A percentile compares a stretch with the other conserved stretches of the same genome.
These are phyloP conservation scores for Sambucus nigra DNA, from an alignment of 129 eudicot genomes.

Conservation along the genomic window DNA sequence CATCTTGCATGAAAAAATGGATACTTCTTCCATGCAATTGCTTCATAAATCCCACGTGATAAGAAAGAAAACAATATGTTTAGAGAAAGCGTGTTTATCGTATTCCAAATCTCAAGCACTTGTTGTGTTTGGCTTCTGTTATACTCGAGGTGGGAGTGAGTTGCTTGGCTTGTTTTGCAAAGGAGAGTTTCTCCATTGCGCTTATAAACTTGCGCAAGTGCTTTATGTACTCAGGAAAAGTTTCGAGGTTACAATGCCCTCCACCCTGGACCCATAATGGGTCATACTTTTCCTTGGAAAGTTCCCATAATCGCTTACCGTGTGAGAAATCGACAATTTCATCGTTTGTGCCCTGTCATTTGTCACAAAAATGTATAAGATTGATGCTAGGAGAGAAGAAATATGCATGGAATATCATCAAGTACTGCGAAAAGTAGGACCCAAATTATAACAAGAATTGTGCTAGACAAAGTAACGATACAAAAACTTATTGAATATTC, in stretches of 20 bases:
- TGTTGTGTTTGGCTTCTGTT: slow-evolving; percentile 58
- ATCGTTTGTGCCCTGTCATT: slow-evolving; percentile 70
- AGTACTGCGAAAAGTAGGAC: too few relatives aligned
- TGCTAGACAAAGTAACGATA: too few relatives aligned
- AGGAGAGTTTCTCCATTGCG: slow-evolving; percentile 81
- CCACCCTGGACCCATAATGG: slow-evolving; percentile 97
- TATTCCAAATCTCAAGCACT: slow-evolving; percentile 62
- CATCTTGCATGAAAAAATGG: not conserved
- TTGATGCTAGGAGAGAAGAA: too few relatives aligned
- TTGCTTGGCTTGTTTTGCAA: slow-evolving; percentile 39
- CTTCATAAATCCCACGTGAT: slow-evolving; percentile 1
- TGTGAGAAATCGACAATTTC: slow-evolving; percentile 84
- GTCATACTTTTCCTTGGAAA: slow-evolving; percentile 79
- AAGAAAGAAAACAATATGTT: not conserved
- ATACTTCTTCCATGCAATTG: not conserved
- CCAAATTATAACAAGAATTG: too few relatives aligned
- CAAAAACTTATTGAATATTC: too few relatives aligned
- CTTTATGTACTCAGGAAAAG: slow-evolving; percentile 79
- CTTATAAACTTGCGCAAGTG: slow-evolving; percentile 68
- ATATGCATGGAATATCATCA: too few relatives aligned
- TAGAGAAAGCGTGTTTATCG: slow-evolving; percentile 13
- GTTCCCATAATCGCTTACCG: slow-evolving; percentile 94
- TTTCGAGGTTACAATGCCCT: slow-evolving; percentile 93
- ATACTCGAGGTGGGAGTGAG: slow-evolving; percentile 31
- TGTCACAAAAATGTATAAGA: not conserved